A percentile compares a stretch with the other conserved stretches of the same genome.
phyloP scores from a whole-genome alignment of 2,329 filamentous ascomycete genomes.

The Ceratocystis albifundus region DNA sequence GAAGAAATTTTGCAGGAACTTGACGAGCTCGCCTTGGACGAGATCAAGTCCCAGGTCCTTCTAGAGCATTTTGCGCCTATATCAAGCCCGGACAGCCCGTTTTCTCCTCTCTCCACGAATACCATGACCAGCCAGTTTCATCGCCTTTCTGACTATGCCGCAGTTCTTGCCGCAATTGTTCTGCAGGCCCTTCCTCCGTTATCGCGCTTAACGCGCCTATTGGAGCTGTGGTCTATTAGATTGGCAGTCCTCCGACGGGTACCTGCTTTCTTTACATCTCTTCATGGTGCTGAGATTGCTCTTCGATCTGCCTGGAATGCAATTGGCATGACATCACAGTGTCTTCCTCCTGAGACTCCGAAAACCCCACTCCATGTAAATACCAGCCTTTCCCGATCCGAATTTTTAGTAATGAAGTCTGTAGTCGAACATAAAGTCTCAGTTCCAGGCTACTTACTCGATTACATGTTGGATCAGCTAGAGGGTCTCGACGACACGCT shows the following conservation, averaged over 20 bases:
- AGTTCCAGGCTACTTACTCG: constrained; percentile 59
- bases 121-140: neutral
- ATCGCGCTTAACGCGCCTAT: constrained; percentile 58
- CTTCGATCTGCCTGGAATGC: constrained; percentile 56
- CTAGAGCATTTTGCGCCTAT: constrained; percentile 61
- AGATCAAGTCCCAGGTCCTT: constrained; percentile 79
- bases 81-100: constrained; percentile 32
- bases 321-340: constrained; percentile 33
- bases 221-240: constrained; percentile 68
- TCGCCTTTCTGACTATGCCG: constrained; percentile 37
- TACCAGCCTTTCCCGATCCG: constrained; percentile 32
- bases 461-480: constrained; percentile 74
- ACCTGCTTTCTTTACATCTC: constrained; percentile 52
- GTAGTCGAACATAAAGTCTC: constrained; percentile 59
- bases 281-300: constrained; percentile 55
- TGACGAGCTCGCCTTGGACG: constrained; percentile 63
- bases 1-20: constrained; percentile 61
- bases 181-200: constrained; percentile 78
- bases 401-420: constrained; percentile 47
- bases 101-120: constrained; percentile 35
- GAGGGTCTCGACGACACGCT: constrained; percentile 76
- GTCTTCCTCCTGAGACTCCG: constrained; percentile 15
- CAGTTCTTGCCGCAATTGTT: constrained; percentile 80
- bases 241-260: constrained; percentile 63
- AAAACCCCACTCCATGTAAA: constrained; percentile 5